Percentiles rank a stretch among this genome's conserved stretches.
Conservation (phyloP, 495 filamentous ascomycete genomes). For the Chaetomium fimeti region DNA sequence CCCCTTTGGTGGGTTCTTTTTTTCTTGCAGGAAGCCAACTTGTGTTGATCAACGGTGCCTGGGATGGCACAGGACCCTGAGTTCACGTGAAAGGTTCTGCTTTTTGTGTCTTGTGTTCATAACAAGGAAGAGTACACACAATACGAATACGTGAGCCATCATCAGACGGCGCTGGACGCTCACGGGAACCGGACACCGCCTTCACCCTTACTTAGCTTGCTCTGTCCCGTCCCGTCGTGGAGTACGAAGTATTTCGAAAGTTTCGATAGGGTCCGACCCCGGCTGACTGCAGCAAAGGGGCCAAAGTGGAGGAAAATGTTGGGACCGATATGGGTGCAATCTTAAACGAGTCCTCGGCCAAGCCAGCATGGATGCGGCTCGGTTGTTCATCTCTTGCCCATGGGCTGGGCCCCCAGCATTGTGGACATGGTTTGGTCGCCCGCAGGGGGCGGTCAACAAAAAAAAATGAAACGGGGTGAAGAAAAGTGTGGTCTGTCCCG, state of each 20-base stretch:
- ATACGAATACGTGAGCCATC: neutral
- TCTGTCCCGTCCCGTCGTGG: too few relatives aligned
- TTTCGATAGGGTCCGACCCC: neutral
- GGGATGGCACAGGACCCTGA: slow-evolving; percentile 2
- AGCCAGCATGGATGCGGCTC: slow-evolving; percentile 16
- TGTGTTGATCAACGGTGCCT: neutral
- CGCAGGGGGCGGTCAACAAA: slow-evolving; percentile 13
- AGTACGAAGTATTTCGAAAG: too few relatives aligned
- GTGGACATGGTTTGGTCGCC: slow-evolving; percentile 9
- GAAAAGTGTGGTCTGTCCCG: slow-evolving; percentile 12
- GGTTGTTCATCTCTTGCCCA: neutral
- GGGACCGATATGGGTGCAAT: slow-evolving; percentile 5
- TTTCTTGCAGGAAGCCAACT: neutral
- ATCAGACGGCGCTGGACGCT: neutral
- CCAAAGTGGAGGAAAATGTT: neutral
- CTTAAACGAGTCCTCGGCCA: slow-evolving; percentile 13
- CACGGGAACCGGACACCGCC: too few relatives aligned
- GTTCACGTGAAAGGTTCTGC: neutral
- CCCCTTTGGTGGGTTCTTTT: slow-evolving; percentile 9
- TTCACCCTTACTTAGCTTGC: too few relatives aligned
- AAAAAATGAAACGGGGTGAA: slow-evolving; percentile 14
- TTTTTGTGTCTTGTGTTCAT: neutral
- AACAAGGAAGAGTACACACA: too few relatives aligned
- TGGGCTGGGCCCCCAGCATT: neutral
- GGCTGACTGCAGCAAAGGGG: neutral